Conservation (phyloP, 1,284 basidiomycete species). For the Apiotrichum mycotoxinovorans region DNA sequence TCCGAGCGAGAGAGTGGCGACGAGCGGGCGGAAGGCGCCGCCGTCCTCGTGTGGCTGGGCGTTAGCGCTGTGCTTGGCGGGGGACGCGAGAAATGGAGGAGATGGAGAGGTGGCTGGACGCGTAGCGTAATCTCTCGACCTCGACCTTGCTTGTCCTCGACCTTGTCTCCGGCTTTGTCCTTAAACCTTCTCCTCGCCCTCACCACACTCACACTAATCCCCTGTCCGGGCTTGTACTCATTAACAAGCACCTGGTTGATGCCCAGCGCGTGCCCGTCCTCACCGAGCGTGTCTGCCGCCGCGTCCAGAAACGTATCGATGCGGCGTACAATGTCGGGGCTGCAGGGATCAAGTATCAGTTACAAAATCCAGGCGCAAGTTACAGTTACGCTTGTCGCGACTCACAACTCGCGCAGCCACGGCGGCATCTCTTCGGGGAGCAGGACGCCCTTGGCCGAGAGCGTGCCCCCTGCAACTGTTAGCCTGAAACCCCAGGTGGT, state of each 20-base stretch:
- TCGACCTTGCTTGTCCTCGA: not conserved
- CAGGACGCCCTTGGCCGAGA: constrained; percentile 43
- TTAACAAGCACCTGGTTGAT: constrained; percentile 83
- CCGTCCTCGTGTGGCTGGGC: constrained; percentile 92
- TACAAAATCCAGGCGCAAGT: too few relatives aligned
- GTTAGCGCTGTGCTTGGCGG: constrained; percentile 14
- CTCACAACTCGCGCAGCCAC: constrained; percentile 41
- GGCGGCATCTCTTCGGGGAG: constrained; percentile 42
- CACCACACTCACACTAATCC: constrained; percentile 82
- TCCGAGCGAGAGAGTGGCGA: constrained; percentile 82
- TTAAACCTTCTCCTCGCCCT: too few relatives aligned
- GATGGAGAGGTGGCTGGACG: not conserved
- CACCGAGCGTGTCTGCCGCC: not conserved
- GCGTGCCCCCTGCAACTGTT: constrained; percentile 37
- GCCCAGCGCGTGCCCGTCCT: constrained; percentile 44
- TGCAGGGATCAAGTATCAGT: constrained; percentile 50
- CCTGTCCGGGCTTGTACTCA: constrained; percentile 85
- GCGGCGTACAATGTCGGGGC: constrained; percentile 71
- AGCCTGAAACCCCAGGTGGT: not conserved
- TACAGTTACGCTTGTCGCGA: too few relatives aligned
- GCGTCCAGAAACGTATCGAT: constrained; percentile 51
- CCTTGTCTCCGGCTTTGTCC: too few relatives aligned
- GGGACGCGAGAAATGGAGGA: not conserved
- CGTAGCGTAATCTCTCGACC: not conserved
- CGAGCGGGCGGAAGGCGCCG: constrained; percentile 77